A percentile compares a stretch with the other conserved stretches of the same genome.
These are phyloP conservation scores for Aspergillus heteromorphus DNA, from an alignment of 495 filamentous ascomycete genomes.

Conservation along the genomic window DNA sequence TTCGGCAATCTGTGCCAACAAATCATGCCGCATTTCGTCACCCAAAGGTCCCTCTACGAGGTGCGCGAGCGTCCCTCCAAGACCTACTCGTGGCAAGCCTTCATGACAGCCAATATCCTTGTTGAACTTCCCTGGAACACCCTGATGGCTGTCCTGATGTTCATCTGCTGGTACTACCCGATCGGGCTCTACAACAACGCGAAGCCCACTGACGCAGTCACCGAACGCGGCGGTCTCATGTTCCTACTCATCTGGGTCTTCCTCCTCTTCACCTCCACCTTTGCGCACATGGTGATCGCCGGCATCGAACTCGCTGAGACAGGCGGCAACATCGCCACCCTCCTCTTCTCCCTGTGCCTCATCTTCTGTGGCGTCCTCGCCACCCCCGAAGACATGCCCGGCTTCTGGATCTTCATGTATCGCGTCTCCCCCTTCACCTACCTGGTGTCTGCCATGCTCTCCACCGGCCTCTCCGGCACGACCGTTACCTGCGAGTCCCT, in stretches of 20 bases:
- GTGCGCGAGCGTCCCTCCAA: constrained; percentile 76
- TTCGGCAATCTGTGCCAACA: constrained; percentile 69
- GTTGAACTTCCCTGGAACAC: constrained; percentile 63
- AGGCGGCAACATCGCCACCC: constrained; percentile 33
- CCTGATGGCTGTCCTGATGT: constrained; percentile 51
- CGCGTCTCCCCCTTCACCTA: constrained; percentile 50
- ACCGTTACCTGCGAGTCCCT: constrained; percentile 44
- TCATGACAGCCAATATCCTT: constrained; percentile 62
- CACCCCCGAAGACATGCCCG: background rate
- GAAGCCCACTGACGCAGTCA: constrained; percentile 27
- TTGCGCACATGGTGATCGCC: constrained; percentile 44
- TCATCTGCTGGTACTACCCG: constrained; percentile 56
- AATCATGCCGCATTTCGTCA: constrained; percentile 61
- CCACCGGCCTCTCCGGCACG: constrained; percentile 47
- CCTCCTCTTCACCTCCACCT: constrained; percentile 40
- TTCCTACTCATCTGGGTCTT: constrained; percentile 33
- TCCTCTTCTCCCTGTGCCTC: constrained; percentile 45
- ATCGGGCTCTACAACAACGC: constrained; percentile 45
- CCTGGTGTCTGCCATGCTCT: constrained; percentile 51
- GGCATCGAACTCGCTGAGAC: constrained; percentile 32
- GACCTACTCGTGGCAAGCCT: constrained; percentile 69
- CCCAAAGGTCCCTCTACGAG: constrained; percentile 65
- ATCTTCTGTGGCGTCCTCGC: constrained; percentile 41
- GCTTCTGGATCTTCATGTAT: constrained; percentile 49
- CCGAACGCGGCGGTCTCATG: constrained; percentile 44